Base-by-base conservation (phyloP, 2,329 filamentous ascomycete genomes). In the Xylaria sp. region DNA sequence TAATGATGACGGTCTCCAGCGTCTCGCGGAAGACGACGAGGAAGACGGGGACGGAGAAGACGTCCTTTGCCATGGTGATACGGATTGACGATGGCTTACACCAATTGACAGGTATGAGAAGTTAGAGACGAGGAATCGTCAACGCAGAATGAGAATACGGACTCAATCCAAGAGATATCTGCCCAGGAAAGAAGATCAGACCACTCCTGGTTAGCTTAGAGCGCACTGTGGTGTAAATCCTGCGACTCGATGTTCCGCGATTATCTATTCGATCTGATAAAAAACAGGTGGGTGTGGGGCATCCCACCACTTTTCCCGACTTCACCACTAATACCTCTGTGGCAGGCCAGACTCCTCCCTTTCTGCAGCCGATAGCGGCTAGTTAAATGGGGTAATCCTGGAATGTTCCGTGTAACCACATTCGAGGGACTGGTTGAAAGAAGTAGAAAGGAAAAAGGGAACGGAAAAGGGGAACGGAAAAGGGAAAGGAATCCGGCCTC, bases 21-120 rank as follows among this genome's bases (percentile, higher is more conserved):
- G 89, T 89, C 81, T 97, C 94, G 76, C 94, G 89, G 78, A 97
- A 96, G 80, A 92, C 90, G 78, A 97, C 92, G 82, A 97, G 94
- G 82, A 97, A 97, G 62, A 97, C 76, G 17, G 76, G 75, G 38
- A 77, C 71, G 39, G 75, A 69, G 61, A 77, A 77, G 58, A 77
- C 75, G 63, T 75, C 63, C 36, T 61, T 63, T 60, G 73, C 59
- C 74, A 75, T 75, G 31, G 25, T 66, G 68, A 70, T 36, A 22
- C n/a, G 53, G 17, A 64, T 65, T 50, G 27, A 20, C 9, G 49
- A 57, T 49, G 25, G n/a, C 36, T 57, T 17, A 25, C 53, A 49
- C 9, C 31, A 25, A 50, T 27, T 39, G n/a, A 36, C 42, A 61
- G 29, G 15, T 11, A 33, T 36, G 22, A 6, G 20, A 22, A 38